A percentile compares a stretch with the other conserved stretches of the same genome.
These are phyloP conservation scores for Nemania diffusa DNA, from an alignment of 2,329 filamentous ascomycete species.

Conservation along the genomic window DNA sequence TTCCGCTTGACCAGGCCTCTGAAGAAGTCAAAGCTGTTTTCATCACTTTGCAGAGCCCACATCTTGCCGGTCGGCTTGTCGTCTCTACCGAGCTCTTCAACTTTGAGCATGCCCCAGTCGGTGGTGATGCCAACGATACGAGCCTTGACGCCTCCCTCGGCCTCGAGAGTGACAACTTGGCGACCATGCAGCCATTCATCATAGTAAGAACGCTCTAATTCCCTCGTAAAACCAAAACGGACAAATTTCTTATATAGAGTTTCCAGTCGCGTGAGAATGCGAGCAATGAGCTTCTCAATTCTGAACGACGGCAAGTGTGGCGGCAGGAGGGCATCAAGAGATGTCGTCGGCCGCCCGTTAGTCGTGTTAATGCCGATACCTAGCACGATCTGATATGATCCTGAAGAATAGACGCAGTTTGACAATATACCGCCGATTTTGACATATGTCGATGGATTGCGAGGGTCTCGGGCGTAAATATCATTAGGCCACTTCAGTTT, in stretches of 20 bases:
- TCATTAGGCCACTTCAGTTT: constrained; percentile 99
- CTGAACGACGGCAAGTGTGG: constrained; percentile 66
- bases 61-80: constrained; percentile 79
- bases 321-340: constrained; percentile 77
- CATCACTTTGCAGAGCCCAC: constrained; percentile 91
- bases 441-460: constrained; percentile 68
- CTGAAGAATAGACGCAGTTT: constrained; percentile 82
- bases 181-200: constrained; percentile 85
- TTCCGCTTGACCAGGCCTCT: constrained; percentile 86
- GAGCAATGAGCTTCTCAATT: constrained; percentile 83
- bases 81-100: constrained; percentile 80
- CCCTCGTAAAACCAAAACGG: constrained; percentile 75
- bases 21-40: constrained; percentile 99
- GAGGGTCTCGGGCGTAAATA: constrained; percentile 79
- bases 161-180: constrained; percentile 78
- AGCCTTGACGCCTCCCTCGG: constrained; percentile 78
- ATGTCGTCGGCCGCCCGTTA: constrained; percentile 87
- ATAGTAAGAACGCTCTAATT: constrained; percentile 83
- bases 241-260: constrained; percentile 80
- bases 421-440: constrained; percentile 96
- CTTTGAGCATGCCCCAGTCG: constrained; percentile 90
- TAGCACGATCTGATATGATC: constrained; percentile 84
- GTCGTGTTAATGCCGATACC: constrained; percentile 88
- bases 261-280: constrained; percentile 82
- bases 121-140: constrained; percentile 85